Conservation (phyloP, 257 asterid species). For the Forsythia viridissima region DNA sequence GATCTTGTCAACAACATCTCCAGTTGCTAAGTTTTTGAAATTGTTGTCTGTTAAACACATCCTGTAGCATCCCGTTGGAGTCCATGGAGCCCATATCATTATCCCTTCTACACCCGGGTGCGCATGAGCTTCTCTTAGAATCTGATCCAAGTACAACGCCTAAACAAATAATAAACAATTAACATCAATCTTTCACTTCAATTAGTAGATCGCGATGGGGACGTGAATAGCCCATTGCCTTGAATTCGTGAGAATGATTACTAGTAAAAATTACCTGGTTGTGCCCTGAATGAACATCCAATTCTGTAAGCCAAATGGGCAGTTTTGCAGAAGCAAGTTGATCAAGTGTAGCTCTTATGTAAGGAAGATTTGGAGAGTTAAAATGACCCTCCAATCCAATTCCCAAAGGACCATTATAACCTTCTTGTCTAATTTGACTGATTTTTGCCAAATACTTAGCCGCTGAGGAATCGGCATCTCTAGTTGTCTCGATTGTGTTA, state of each 20-base stretch:
- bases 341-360: slow-evolving; percentile 34
- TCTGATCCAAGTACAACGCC: slow-evolving; percentile 25
- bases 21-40: slow-evolving; percentile 37
- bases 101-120: slow-evolving; percentile 33
- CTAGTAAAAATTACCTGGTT: background rate
- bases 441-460: slow-evolving; percentile 33
- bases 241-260: too few relatives aligned
- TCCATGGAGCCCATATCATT: slow-evolving; percentile 42
- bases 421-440: slow-evolving; percentile 9
- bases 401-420: slow-evolving; percentile 24
- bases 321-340: slow-evolving; percentile 21
- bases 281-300: slow-evolving; percentile 16
- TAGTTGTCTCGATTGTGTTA: slow-evolving; percentile 27
- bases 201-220: background rate
- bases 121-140: slow-evolving; percentile 28
- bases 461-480: slow-evolving; percentile 16
- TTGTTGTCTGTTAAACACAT: slow-evolving; percentile 40
- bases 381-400: slow-evolving; percentile 39
- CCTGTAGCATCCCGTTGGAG: slow-evolving; percentile 34
- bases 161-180: background rate
- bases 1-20: slow-evolving; percentile 37
- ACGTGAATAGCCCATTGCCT: too few relatives aligned
- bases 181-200: too few relatives aligned
- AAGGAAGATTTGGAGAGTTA: slow-evolving; percentile 19
- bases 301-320: slow-evolving; percentile 42